These are phyloP conservation scores for Talaromyces amestolkiae DNA, from an alignment of 2,329 filamentous ascomycete species.

Conservation along the genomic window DNA sequence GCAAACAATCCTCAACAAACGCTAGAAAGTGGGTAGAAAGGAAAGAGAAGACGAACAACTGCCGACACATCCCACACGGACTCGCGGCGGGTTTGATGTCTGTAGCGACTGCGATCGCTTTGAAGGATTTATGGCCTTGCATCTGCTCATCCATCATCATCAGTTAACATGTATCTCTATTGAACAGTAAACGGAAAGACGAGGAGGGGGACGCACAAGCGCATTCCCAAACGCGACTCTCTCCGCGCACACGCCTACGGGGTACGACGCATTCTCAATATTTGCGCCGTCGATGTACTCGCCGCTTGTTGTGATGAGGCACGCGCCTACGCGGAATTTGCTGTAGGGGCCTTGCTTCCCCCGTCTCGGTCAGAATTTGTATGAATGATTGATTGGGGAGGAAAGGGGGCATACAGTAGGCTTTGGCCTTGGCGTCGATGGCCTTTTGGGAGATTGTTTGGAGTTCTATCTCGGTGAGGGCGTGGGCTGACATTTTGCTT, in stretches of 20 bases:
- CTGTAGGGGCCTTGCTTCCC: constrained; percentile 68
- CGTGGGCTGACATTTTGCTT: constrained; percentile 24
- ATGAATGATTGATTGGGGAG: not conserved
- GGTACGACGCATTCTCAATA: constrained; percentile 89
- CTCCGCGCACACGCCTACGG: constrained; percentile 94
- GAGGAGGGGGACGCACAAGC: constrained; percentile 47
- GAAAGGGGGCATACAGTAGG: constrained; percentile 63
- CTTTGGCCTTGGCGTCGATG: constrained; percentile 68
- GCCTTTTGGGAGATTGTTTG: constrained; percentile 60
- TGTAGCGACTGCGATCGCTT: constrained; percentile 80
- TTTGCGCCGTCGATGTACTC: constrained; percentile 72
- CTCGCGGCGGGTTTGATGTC: constrained; percentile 66
- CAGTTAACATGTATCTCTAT: not conserved
- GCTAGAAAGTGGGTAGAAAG: not conserved
- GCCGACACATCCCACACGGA: constrained; percentile 94
- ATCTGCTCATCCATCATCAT: constrained; percentile 28
- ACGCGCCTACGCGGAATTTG: constrained; percentile 83
- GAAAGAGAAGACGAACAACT: constrained; percentile 60
- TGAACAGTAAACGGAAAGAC: no score
- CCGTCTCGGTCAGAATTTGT: not conserved
- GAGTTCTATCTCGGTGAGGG: constrained; percentile 64
- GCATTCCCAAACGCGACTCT: constrained; percentile 82
- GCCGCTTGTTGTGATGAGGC: constrained; percentile 63
- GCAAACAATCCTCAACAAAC: not conserved
- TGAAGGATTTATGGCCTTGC: constrained; percentile 57